phyloP scores from a whole-genome alignment of 2,329 filamentous ascomycete species.

The Penicillium sclerotigenum region DNA sequence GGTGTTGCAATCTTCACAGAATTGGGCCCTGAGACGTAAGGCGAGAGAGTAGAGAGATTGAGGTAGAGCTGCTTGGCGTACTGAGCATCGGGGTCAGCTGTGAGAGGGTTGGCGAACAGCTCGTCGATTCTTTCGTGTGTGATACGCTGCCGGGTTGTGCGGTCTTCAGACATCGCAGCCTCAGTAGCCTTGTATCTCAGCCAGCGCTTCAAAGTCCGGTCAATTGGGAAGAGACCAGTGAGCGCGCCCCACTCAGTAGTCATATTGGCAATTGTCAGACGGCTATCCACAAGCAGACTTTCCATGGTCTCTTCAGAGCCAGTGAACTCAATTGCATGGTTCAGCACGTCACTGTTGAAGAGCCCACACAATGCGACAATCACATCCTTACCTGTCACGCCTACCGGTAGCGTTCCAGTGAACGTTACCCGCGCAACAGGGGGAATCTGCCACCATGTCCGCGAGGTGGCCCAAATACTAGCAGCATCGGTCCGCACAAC shows the following conservation, averaged over 20 bases:
- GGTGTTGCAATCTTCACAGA: constrained; percentile 82
- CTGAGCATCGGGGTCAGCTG: constrained; percentile 69
- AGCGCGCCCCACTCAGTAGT: constrained; percentile 77
- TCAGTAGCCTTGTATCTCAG: constrained; percentile 71
- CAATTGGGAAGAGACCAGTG: constrained; percentile 75
- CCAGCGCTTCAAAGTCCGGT: constrained; percentile 69
- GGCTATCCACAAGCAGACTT: constrained; percentile 68
- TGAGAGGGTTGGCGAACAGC: constrained; percentile 63
- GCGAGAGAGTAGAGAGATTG: constrained; percentile 77
- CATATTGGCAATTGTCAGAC: constrained; percentile 72
- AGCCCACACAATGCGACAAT: constrained; percentile 85
- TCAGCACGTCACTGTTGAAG: constrained; percentile 84
- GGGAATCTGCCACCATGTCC: constrained; percentile 87
- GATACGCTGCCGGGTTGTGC: constrained; percentile 39
- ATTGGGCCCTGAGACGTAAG: constrained; percentile 83
- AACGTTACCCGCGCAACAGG: constrained; percentile 78
- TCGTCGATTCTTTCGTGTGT: constrained; percentile 71
- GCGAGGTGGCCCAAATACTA: constrained; percentile 76
- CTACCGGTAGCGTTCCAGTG: constrained; percentile 68
- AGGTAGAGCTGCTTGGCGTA: constrained; percentile 84
- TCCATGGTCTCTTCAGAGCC: constrained; percentile 74
- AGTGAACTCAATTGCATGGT: constrained; percentile 85
- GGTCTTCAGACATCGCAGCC: constrained; percentile 52
- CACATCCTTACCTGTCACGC: constrained; percentile 90
- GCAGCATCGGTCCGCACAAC: constrained; percentile 87